A percentile compares a stretch with the other conserved stretches of the same genome.
Evolutionary conservation across 1,284 basidiomycete species (phyloP).

Genomic region (Cryptococcus hybrid): DNA sequence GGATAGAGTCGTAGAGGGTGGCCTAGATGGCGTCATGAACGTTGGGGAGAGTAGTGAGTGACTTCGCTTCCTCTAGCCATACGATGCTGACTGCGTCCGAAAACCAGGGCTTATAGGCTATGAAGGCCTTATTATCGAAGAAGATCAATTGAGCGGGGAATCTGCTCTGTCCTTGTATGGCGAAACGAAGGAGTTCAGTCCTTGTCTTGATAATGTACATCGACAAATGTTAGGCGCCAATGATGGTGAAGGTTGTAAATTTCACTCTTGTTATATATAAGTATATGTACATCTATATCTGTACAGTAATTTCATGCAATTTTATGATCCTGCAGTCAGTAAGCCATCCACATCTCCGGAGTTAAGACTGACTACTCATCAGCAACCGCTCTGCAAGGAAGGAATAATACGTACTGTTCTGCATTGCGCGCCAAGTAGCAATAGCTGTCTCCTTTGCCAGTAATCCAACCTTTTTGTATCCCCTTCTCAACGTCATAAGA

Average conservation of each 20-base stretch:
- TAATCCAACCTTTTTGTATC: constrained; percentile 12
- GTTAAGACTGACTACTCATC: constrained; percentile 28
- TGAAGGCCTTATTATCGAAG: constrained; percentile 71
- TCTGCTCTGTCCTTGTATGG: constrained; percentile 40
- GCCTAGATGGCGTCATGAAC: constrained; percentile 51
- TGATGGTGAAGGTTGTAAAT: not conserved
- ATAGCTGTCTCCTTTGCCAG: constrained; percentile 26
- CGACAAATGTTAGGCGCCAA: not conserved
- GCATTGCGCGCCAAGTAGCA: constrained; percentile 34
- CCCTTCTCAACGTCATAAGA: constrained; percentile 12
- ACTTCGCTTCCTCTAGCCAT: not conserved
- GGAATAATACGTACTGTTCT: constrained; percentile 24
- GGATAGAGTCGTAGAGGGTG: constrained; percentile 74
- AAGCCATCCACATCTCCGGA: constrained; percentile 39
- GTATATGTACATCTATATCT: not conserved
- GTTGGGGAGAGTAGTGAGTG: constrained; percentile 27
- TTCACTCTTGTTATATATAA: not conserved
- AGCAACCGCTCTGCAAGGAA: not conserved
- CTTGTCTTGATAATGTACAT: not conserved
- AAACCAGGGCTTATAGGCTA: constrained; percentile 62
- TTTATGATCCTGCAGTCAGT: constrained; percentile 8
- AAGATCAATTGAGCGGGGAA: constrained; percentile 70
- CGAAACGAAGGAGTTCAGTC: constrained; percentile 3
- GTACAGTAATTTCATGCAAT: not conserved
- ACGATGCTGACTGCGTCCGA: not conserved